These are phyloP conservation scores for Ophiostoma sp. DNA, from an alignment of 2,329 filamentous ascomycete species.

Conservation along the genomic window DNA sequence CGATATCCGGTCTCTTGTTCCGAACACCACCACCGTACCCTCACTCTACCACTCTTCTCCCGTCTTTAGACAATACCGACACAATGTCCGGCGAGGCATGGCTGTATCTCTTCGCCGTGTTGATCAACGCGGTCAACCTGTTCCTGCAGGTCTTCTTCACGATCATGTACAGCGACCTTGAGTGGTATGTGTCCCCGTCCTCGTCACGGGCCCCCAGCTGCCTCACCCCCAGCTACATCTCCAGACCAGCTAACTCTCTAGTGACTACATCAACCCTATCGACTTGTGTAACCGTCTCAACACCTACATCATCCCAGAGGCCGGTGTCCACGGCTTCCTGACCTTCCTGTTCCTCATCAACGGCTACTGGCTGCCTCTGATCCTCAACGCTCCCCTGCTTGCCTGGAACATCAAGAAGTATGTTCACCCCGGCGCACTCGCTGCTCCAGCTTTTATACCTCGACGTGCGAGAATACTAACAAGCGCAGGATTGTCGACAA, in stretches of 20 bases:
- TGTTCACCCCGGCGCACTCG: constrained; percentile 36
- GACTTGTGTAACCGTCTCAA: constrained; percentile 99
- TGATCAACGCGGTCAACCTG: constrained; percentile 99
- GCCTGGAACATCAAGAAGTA: constrained; percentile 98
- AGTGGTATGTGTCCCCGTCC: constrained; percentile 71
- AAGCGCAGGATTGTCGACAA: constrained; percentile 81
- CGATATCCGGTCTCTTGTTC: constrained; percentile 1
- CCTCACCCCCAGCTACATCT: no score
- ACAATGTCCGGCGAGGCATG: constrained; percentile 95
- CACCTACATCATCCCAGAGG: constrained; percentile 98
- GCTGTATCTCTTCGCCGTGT: constrained; percentile 94
- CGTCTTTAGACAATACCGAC: constrained; percentile 23
- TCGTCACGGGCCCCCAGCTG: background rate
- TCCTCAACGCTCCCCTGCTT: constrained; percentile 87
- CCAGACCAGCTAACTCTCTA: constrained; percentile 35
- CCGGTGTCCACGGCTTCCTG: constrained; percentile 91
- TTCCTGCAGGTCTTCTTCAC: constrained; percentile 99
- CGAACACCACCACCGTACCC: background rate
- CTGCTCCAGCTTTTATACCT: background rate
- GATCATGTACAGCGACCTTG: constrained; percentile 99
- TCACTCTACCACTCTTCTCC: background rate
- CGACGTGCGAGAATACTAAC: background rate
- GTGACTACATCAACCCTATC: constrained; percentile 99
- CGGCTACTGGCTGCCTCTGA: constrained; percentile 91
- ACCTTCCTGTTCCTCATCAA: constrained; percentile 97